Base-by-base conservation (phyloP, 805 yeast species). In the Alloascoidea africana region DNA sequence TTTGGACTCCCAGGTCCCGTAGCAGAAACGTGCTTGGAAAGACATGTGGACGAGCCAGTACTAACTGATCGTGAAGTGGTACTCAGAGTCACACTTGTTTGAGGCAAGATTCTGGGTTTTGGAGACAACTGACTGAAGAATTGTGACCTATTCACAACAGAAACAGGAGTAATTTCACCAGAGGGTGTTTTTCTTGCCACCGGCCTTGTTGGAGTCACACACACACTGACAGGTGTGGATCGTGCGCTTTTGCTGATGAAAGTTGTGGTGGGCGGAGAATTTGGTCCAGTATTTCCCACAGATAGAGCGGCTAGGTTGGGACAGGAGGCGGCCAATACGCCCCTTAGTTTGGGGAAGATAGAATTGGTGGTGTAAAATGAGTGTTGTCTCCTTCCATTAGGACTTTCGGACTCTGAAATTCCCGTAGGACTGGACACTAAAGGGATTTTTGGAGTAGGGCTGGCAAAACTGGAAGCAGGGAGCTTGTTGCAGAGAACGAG, bases 361-460 rank as follows among this genome's bases (percentile, higher is more conserved):
- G n/a, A n/a, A 23, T 23, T 23, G 8, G n/a, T n/a, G 8, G 30
- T 23, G n/a, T 23, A 23, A 23, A 23, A 23, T 8, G 30, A 23
- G n/a, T 23, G n/a, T 23, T 8, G 30, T 8, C 30, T n/a, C 8
- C n/a, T 23, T 23, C n/a, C 30, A 23, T 23, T 8, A 8, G 30
- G 30, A 23, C 30, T 23, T 23, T 23, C n/a, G n/a, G 30, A n/a
- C 30, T n/a, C 13, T 8, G 30, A 23, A 23, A 23, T n/a, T 23
- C 30, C 30, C n/a, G 30, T 23, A 8, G 30, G 30, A n/a, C 30
- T 23, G 8, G 30, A 23, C 1, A 27, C 16, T 13, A 17, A 18
- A n/a, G n/a, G n/a, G 8, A 23, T 8, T 23, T 23, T 23, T 23
- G 42, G 42, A 11, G 34, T 18, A 23, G 30, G 30, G n/a, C 30